Base-by-base conservation (phyloP, 257 asterid species). In the Przewalskia tangutica region DNA sequence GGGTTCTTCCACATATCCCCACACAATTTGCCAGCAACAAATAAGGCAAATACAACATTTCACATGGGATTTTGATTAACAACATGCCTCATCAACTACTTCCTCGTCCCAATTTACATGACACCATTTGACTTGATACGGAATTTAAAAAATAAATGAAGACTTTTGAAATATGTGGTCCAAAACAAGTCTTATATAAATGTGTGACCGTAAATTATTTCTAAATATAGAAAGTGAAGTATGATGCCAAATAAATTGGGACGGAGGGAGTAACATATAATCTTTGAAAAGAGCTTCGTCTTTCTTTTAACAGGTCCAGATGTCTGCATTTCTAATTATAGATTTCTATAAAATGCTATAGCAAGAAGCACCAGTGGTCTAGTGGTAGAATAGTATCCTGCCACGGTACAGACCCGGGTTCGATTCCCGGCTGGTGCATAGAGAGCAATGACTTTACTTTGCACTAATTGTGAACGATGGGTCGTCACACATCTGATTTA, bases 401-500 rank as follows among this genome's bases (percentile, higher is more conserved):
- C 92, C 95, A 92, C 92, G 91, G 91, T 92, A 89, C 91, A 92
- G 93, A 91, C 92, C 92, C 92, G 89, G 92, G 97, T 91, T 92
- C 93, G 88, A 89, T 89, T 92, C 95, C 95, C 91, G 90, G 93
- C 93, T 92, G 93, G 90, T 92, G 97, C 95, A 92, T n/a, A n/a
- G n/a, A n/a, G n/a, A n/a, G n/a, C n/a, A n/a, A n/a, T 54, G 59
- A 14, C 0, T 17, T 54, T 5, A 0, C 1, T 8, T 14, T 2
- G 59, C 8, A 54, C 59, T 1, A 5, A 1, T 54, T 14, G 59
- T 54, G 59, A 54, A 54, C 59, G 8, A 54, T 54, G 18, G 58
- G 59, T 54, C 7, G 18, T 54, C 59, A 51, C 56, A 3, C 1
- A 12, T 51, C 17, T 51, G 17, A 51, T 0, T 3, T 12, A 3